Evolutionary conservation across 2,329 filamentous ascomycete genomes (phyloP).

Genomic region (Calonectria henricotiae): DNA sequence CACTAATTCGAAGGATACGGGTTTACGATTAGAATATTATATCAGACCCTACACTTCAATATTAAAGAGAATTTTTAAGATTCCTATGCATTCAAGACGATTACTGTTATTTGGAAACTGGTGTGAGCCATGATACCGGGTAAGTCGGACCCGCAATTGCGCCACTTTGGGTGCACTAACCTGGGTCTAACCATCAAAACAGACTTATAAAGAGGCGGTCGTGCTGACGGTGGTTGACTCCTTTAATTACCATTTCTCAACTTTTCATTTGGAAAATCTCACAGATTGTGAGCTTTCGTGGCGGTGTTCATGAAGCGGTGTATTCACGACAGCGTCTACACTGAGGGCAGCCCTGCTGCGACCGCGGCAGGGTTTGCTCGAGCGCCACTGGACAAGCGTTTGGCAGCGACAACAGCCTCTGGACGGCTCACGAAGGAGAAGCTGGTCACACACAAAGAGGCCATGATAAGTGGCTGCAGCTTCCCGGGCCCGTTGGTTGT

Average conservation of each 20-base stretch:
- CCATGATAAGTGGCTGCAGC: constrained; percentile 47
- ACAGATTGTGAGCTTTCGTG: not conserved
- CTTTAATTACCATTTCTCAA: constrained; percentile 4
- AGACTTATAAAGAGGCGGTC: not conserved
- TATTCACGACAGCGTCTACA: constrained; percentile 22
- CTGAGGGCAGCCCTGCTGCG: constrained; percentile 40
- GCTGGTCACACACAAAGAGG: constrained; percentile 36
- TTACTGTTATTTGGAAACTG: too few relatives aligned
- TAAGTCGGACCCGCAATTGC: constrained; percentile 10
- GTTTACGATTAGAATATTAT: not conserved
- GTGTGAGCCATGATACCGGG: constrained; percentile 8
- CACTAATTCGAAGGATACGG: not conserved
- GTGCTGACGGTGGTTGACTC: constrained; percentile 6
- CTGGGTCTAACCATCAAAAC: not conserved
- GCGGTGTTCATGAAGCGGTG: constrained; percentile 16
- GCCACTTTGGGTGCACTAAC: constrained; percentile 6
- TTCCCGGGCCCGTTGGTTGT: constrained; percentile 75
- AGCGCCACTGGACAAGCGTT: constrained; percentile 30
- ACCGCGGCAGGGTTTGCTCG: constrained; percentile 39
- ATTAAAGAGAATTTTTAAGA: too few relatives aligned
- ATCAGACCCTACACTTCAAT: too few relatives aligned
- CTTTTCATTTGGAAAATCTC: not conserved
- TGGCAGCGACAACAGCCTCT: constrained; percentile 37
- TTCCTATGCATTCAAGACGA: too few relatives aligned
- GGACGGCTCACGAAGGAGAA: constrained; percentile 48